Evolutionary conservation across 257 asterid species (phyloP).

Genomic region (Linaria vulgaris): DNA sequence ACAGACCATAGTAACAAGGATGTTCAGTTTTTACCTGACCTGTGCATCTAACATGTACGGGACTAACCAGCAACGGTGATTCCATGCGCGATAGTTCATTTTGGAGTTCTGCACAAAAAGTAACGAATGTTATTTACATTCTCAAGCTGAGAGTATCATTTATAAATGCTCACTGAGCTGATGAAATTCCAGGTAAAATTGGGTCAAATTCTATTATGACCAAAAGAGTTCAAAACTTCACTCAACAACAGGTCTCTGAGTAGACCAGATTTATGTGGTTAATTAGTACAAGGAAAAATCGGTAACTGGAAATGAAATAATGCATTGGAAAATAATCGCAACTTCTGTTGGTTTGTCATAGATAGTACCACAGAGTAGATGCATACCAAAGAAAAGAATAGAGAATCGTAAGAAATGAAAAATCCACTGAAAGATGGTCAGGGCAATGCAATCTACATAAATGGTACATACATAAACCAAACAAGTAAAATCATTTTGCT

Average conservation of each 20-base stretch:
- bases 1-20: neutral
- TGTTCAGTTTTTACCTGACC: slow-evolving; percentile 42
- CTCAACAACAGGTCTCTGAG: no score
- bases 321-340: neutral
- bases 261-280: no score
- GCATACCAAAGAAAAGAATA: slow-evolving; percentile 1
- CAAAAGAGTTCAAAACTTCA: neutral
- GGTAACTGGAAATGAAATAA: neutral
- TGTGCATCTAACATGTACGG: slow-evolving; percentile 74
- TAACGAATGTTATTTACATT: slow-evolving; percentile 16
- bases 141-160: slow-evolving; percentile 5
- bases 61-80: slow-evolving; percentile 93
- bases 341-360: neutral
- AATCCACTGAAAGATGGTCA: neutral
- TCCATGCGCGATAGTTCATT: slow-evolving; percentile 99
- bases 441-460: slow-evolving; percentile 10
- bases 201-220: slow-evolving; percentile 12
- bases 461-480: slow-evolving; percentile 11
- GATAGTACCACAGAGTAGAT: slow-evolving; percentile 1
- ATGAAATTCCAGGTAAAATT: slow-evolving; percentile 2
- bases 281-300: neutral
- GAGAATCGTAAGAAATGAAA: neutral
- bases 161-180: slow-evolving; percentile 11
- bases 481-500: neutral
- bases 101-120: slow-evolving; percentile 64